These are phyloP conservation scores for Hanseniaspora osmophila DNA, from an alignment of 805 yeast species.

Conservation along the genomic window DNA sequence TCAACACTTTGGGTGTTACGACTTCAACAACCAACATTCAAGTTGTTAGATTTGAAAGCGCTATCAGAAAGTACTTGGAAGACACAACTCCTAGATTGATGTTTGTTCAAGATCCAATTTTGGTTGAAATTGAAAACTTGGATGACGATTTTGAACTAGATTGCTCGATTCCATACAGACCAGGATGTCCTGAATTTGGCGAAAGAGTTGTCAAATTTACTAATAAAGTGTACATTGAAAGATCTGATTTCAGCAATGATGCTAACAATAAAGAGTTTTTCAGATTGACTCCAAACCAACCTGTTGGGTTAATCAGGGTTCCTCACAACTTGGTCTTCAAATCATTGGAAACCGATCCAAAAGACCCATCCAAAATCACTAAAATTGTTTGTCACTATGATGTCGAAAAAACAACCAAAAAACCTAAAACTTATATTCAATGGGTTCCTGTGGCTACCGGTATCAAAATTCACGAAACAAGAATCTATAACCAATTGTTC, in stretches of 20 bases:
- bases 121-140: conserved; percentile 69
- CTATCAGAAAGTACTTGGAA: conserved; percentile 79
- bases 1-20: conserved; percentile 92
- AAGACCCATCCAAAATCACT: conserved; percentile 31
- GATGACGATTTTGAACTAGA: conserved; percentile 57
- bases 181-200: conserved; percentile 68
- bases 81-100: conserved; percentile 85
- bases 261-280: conserved; percentile 54
- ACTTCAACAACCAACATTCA: conserved; percentile 88
- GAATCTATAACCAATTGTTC: conserved; percentile 80
- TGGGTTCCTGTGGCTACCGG: conserved; percentile 79
- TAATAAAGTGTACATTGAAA: conserved; percentile 69
- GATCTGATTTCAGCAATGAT: conserved; percentile 70
- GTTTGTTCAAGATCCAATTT: conserved; percentile 81
- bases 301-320: conserved; percentile 87
- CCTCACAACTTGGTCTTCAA: conserved; percentile 69
- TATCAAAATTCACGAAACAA: conserved; percentile 53
- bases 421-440: conserved; percentile 93
- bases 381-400: conserved; percentile 73
- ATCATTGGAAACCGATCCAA: conserved; percentile 42
- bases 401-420: conserved; percentile 42
- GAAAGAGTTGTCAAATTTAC: conserved; percentile 64
- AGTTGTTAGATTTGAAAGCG: conserved; percentile 73
- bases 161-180: conserved; percentile 76
- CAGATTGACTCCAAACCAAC: conserved; percentile 85